Conservation (phyloP, 345 rosid species). For the Mangifera indica region DNA sequence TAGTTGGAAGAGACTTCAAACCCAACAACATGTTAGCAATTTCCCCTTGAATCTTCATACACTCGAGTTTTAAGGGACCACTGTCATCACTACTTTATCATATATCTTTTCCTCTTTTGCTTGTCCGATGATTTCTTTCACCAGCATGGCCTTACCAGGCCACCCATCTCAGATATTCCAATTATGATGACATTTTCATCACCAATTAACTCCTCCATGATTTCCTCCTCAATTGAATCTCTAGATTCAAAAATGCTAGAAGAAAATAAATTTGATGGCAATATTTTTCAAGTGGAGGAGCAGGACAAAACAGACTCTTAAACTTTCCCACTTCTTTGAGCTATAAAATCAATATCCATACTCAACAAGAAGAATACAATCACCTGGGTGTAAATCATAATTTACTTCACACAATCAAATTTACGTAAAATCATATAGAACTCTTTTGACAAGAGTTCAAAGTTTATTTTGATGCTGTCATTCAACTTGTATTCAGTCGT, state of each 20-base stretch:
- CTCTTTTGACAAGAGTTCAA: too few relatives aligned
- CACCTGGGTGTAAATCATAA: too few relatives aligned
- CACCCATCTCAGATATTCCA: conserved; percentile 23
- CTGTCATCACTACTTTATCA: conserved; percentile 6
- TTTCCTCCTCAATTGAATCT: not conserved
- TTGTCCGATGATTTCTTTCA: conserved; percentile 6
- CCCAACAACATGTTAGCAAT: not conserved
- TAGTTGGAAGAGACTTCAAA: too few relatives aligned
- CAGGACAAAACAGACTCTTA: too few relatives aligned
- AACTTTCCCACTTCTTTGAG: too few relatives aligned
- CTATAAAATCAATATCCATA: too few relatives aligned
- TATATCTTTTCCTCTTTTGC: not conserved
- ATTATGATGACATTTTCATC: conserved; percentile 3
- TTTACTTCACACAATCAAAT: too few relatives aligned
- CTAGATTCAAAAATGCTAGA: not conserved
- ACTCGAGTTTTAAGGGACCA: conserved; percentile 1
- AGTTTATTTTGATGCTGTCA: too few relatives aligned
- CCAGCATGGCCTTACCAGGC: conserved; percentile 17
- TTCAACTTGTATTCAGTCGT: too few relatives aligned
- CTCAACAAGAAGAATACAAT: too few relatives aligned
- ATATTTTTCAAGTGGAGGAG: not conserved
- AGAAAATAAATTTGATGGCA: not conserved
- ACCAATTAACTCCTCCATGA: not conserved
- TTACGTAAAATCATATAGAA: too few relatives aligned
- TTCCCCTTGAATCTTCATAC: conserved; percentile 9